These are phyloP conservation scores for Ceriops zippeliana DNA, from an alignment of 345 rosid species.

Conservation along the genomic window DNA sequence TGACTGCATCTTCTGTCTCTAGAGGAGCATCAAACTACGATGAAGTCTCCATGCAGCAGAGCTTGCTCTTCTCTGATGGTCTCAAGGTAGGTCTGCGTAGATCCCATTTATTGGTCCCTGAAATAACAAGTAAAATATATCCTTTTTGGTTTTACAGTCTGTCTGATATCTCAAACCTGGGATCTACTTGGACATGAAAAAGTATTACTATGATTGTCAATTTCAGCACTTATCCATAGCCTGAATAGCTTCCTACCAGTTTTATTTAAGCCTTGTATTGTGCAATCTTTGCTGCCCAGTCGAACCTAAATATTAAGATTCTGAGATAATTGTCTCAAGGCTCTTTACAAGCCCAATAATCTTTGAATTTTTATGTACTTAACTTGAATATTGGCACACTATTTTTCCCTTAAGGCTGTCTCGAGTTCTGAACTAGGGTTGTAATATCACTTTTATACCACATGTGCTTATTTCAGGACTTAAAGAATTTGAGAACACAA, in stretches of 20 bases:
- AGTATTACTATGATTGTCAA: not conserved
- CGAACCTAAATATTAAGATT: not conserved
- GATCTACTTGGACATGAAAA: not conserved
- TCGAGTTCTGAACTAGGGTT: not conserved
- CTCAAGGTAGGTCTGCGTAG: slow-evolving; percentile 56
- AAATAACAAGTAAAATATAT: not conserved
- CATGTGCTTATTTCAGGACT: slow-evolving; percentile 45
- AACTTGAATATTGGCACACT: not conserved
- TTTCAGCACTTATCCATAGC: not conserved
- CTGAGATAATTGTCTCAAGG: not conserved
- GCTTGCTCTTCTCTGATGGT: slow-evolving; percentile 78
- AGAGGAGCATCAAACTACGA: slow-evolving; percentile 66
- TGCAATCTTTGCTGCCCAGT: not conserved
- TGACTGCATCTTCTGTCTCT: slow-evolving; percentile 63
- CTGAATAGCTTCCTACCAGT: no score
- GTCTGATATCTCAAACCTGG: no score
- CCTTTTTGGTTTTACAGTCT: no score
- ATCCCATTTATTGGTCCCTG: not conserved
- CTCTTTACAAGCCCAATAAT: not conserved
- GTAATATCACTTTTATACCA: not conserved
- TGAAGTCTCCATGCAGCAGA: slow-evolving; percentile 78
- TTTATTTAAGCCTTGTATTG: no score
- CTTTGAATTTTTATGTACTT: not conserved
- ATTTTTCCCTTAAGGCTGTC: not conserved
- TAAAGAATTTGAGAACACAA: slow-evolving; percentile 80